Evolutionary conservation across 2,329 filamentous ascomycete genomes (phyloP), one percentile per base, ranked within the genome.

Genomic region (Sordariomycetes sp.): DNA sequence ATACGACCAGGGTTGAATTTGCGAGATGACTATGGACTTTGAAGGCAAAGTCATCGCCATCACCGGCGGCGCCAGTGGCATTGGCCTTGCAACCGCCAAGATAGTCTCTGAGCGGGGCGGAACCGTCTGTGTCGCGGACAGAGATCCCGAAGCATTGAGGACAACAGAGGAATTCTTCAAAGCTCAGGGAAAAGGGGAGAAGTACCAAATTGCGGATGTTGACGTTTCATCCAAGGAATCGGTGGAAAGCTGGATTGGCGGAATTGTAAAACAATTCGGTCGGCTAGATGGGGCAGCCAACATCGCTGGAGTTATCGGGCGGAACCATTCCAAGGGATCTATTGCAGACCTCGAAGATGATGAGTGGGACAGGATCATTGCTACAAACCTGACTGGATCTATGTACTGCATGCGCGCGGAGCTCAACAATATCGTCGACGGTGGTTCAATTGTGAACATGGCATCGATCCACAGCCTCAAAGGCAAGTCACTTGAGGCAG

Each of bases 391-490:
- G 34, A 69, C 64, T 8, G 68, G 67, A n/a, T 61, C 56, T 26
- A 69, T 70, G 65, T 65, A 68, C 46, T 69, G 64, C 39, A 42
- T 70, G 41, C 56, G 66, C 25, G 64, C 63, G 21, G 51, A 66
- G 50, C 53, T 69, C 54, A 58, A 16, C 49, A 61, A 42, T 27
- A 47, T 54, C 32, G 43, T 36, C 19, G 42, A 55, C 23, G 63
- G 67, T 2, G 71, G 71, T 7, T 73, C 71, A 39, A 75, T 79
- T 45, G 74, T 79, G 35, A 78, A 74, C 46, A 59, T 70, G 19
- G 59, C 66, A 18, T 73, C 66, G 29, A 67, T 58, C 34, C 52
- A 57, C 34, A 52, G 53, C 20, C 45, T 69, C 21, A 64, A 70
- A 24, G 72, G 72, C 45, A 45, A 11, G 50, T 47, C 30, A 29